These are phyloP conservation scores for Fomitopsis serialis DNA, from an alignment of 768 basidiomycete genomes.

Conservation along the genomic window DNA sequence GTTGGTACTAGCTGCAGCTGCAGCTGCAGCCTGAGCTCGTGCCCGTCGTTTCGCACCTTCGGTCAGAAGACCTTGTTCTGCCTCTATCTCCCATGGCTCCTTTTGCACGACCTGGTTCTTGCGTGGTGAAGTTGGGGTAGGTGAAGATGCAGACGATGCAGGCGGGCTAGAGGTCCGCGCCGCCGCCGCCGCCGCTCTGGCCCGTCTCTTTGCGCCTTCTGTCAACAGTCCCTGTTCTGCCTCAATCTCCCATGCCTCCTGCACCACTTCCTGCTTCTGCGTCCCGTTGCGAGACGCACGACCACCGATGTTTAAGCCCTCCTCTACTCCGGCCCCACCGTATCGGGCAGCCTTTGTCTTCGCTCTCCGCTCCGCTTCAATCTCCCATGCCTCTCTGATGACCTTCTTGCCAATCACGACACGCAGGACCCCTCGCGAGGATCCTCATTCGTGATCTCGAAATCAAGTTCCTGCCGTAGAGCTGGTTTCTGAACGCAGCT, in stretches of 20 bases:
- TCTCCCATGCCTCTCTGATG: constrained; percentile 73
- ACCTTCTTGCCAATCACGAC: constrained; percentile 68
- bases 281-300: neutral
- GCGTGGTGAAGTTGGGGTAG: constrained; percentile 6
- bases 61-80: constrained; percentile 22
- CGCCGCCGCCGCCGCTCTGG: constrained; percentile 42
- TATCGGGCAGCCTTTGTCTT: constrained; percentile 35
- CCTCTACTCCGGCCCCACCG: constrained; percentile 1
- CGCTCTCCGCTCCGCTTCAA: constrained; percentile 58
- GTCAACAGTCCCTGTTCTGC: constrained; percentile 71
- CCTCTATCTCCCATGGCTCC: constrained; percentile 26
- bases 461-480: constrained; percentile 46
- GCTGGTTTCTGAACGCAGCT: constrained; percentile 33
- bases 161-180: too few relatives aligned
- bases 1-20: constrained; percentile 4
- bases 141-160: constrained; percentile 12
- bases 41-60: constrained; percentile 21
- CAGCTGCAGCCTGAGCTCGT: constrained; percentile 13
- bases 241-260: constrained; percentile 79
- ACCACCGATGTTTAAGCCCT: neutral
- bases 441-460: constrained; percentile 49
- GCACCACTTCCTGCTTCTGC: constrained; percentile 32
- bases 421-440: constrained; percentile 44
- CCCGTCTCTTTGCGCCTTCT: constrained; percentile 66
- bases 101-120: constrained; percentile 11